Conservation (phyloP, 352 stramenopile genomes). For the Pythium dissimile region DNA sequence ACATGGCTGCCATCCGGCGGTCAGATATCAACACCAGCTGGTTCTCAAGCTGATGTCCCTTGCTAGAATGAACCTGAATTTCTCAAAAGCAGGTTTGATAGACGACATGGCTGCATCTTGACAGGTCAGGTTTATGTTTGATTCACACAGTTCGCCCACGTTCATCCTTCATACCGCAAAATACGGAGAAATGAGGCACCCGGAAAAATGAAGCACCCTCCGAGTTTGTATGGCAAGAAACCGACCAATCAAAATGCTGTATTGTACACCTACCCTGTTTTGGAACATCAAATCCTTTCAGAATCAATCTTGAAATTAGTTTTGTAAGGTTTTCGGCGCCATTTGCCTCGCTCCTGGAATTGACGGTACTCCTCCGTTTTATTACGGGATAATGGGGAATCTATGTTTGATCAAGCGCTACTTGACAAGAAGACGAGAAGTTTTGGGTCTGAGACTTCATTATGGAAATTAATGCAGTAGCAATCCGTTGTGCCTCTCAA, state of each 20-base stretch:
- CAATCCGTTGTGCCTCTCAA: neutral
- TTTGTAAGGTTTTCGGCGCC: neutral
- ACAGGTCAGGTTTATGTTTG: too few species aligned
- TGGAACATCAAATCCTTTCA: neutral
- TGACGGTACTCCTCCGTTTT: neutral
- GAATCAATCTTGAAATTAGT: neutral
- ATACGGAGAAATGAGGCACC: conserved; percentile 1
- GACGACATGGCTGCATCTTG: neutral
- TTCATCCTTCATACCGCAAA: conserved; percentile 4
- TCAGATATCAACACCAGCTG: neutral
- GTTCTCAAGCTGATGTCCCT: neutral
- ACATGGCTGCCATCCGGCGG: neutral
- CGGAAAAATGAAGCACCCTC: neutral
- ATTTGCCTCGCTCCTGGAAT: neutral
- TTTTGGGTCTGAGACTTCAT: neutral
- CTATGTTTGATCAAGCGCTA: neutral
- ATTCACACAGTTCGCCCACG: too few species aligned
- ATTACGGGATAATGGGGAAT: neutral
- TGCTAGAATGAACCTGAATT: neutral
- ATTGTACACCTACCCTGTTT: conserved; percentile 1
- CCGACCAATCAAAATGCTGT: neutral
- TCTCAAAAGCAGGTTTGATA: neutral
- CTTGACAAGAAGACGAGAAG: neutral
- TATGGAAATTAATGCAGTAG: conserved; percentile 3
- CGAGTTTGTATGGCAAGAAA: too few species aligned